Evolutionary conservation across 495 filamentous ascomycete species (phyloP), one percentile per base, ranked within the genome.

Genomic region (Neurospora tetrasperma): DNA sequence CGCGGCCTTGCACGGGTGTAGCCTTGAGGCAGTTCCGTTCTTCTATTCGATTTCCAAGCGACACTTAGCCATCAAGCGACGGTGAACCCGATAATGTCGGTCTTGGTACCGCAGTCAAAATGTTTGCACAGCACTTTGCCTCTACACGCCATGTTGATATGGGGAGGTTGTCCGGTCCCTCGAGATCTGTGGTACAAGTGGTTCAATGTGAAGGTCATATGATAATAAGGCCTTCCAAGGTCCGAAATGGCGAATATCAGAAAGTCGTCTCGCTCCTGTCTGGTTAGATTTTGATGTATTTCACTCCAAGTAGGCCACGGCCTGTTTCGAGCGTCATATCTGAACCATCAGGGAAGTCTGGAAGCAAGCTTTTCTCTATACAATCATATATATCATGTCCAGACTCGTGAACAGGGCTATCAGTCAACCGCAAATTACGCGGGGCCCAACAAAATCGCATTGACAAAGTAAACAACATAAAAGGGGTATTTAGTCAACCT

Each of bases 361-460:
- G 3, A 35, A 66, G 35, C 14, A 35, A 66, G 48, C 27, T 66
- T 66, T 66, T 66, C 14, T 66, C 54, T 66, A 66, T 66, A 18
- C 54, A 35, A 18, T 38, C 54, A 18, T 35, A 35, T 9, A 35
- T 18, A 66, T 35, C 54, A 66, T 35, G 54, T 66, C 54, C 12
- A 66, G 27, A 66, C 35, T 18, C 18, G 12, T 66, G 35, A 66
- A 78, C 75, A 74, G 70, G 73, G 70, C 44, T 59, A 71, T 69
- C 71, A 71, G 44, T 35, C 54, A 5, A 35, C 27, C 54, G 54
- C 27, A 66, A 66, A 66, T 66, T 18, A 66, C 54, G 6, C 54
- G 54, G 54, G 54, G 27, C 54, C 54, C 54, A 66, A 9, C 54
- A 66, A 18, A 66, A 18, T 66, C 27, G 54, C 54, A 66, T 35